Percentiles rank a stretch among this genome's conserved stretches.
Evolutionary conservation across 768 basidiomycete genomes (phyloP).

Genomic region (Tephrocybe rancida): DNA sequence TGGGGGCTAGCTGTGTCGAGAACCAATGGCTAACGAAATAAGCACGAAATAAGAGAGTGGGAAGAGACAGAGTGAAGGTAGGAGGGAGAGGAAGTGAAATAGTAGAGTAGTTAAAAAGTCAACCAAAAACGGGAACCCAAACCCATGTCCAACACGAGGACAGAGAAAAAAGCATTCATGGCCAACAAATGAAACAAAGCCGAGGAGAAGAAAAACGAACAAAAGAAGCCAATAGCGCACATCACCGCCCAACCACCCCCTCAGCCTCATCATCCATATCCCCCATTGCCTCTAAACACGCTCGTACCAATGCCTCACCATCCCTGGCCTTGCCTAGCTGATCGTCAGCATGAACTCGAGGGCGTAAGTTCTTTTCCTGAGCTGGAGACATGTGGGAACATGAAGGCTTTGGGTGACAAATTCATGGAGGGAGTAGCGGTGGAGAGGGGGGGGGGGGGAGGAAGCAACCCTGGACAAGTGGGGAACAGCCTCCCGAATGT

Average conservation of each 20-base stretch:
- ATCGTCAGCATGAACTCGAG: slow-evolving; percentile 84
- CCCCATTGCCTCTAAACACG: slow-evolving; percentile 82
- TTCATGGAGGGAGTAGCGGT: slow-evolving; percentile 21
- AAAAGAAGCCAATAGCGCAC: slow-evolving; percentile 43
- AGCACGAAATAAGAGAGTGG: too few relatives aligned
- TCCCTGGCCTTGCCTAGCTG: slow-evolving; percentile 68
- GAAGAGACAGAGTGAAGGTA: too few relatives aligned
- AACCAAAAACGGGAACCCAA: too few relatives aligned
- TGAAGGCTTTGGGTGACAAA: slow-evolving; percentile 22
- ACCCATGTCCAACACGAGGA: too few relatives aligned
- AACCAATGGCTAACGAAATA: too few relatives aligned
- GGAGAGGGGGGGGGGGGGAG: slow-evolving; percentile 13
- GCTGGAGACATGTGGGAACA: slow-evolving; percentile 35
- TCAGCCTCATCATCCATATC: slow-evolving; percentile 63
- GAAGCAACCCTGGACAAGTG: slow-evolving; percentile 17
- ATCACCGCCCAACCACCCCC: slow-evolving; percentile 72
- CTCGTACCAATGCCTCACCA: slow-evolving; percentile 71
- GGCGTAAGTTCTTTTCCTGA: slow-evolving; percentile 47
- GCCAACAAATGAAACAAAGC: too few relatives aligned
- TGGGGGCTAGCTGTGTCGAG: too few relatives aligned
- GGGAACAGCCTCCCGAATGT: slow-evolving; percentile 51
- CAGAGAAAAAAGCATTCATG: too few relatives aligned
- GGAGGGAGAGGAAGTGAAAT: too few relatives aligned
- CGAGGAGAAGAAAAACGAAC: too few relatives aligned
- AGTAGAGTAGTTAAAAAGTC: too few relatives aligned